Evolutionary conservation across 2,329 filamentous ascomycete genomes (phyloP), one percentile per base, ranked within the genome.

Genomic region (Tolypocladium ophioglossoides): DNA sequence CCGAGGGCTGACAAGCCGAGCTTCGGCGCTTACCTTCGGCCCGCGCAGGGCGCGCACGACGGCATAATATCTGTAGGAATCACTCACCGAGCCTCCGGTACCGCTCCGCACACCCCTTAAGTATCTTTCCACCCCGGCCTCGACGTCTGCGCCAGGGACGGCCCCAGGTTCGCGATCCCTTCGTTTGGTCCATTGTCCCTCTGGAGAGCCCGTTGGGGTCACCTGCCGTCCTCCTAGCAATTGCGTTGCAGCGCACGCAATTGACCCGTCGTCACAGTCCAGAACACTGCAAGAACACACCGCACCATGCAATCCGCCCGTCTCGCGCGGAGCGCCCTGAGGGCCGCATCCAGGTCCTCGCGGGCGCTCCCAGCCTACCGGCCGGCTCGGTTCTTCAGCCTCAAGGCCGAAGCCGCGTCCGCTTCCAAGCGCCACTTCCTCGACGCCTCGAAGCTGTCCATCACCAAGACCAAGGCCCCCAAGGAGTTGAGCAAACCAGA

Each of bases 391-490:
- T 59, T 64, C 54, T 83, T 79, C 67, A 84, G 79, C 71, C 74
- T 78, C 66, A 71, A 76, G 65, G 76, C 76, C 56, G 69, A 73
- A 56, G 73, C 74, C 9, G 75, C 77, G 2, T 77, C 78, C 1
- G 61, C 69, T 20, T 62, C 77, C 12, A 79, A 81, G 67, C 79
- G 84, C 35, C 78, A 81, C 54, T 83, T 82, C 54, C 80, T 97
- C 60, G 89, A 97, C 70, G 74, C 86, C n/a, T 80, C 83, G 40
- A 86, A 86, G 71, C 82, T 97, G 56, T 76, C 78, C 50, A 78
- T 96, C 65, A 84, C 83, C 56, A 84, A 85, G 73, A 95, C 89
- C 1, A 80, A 77, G 9, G 83, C 79, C 4, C 94, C 92, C 12
- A 94, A 92, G 72, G 69, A 79, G 34, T 76, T 92, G 54, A 77